Evolutionary conservation across 805 yeast species (phyloP).

Genomic region (Kodamaea restingae): DNA sequence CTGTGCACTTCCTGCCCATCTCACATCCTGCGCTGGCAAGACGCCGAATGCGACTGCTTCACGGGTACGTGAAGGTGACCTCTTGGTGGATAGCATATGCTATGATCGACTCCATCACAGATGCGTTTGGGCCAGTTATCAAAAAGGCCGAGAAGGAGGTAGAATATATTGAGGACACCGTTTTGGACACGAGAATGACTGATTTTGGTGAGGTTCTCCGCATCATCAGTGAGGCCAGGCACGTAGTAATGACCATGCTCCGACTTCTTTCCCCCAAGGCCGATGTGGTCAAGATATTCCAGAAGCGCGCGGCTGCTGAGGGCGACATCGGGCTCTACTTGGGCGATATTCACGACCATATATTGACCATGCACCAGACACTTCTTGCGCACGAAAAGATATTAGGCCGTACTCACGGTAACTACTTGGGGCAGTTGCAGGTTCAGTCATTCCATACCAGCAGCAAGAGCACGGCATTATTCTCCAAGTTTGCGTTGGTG

Average conservation of each 20-base stretch:
- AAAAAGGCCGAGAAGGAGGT: constrained; percentile 77
- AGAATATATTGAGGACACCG: constrained; percentile 80
- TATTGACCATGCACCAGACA: constrained; percentile 92
- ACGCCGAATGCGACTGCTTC: constrained; percentile 75
- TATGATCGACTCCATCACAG: constrained; percentile 77
- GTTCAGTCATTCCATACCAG: constrained; percentile 87
- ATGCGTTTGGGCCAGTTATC: constrained; percentile 79
- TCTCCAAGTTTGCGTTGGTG: constrained; percentile 82
- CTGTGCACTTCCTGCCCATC: constrained; percentile 59
- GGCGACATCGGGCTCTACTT: constrained; percentile 56
- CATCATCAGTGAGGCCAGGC: constrained; percentile 73
- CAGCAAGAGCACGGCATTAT: constrained; percentile 78
- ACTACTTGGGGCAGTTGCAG: constrained; percentile 89
- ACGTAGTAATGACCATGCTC: constrained; percentile 89
- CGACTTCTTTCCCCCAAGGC: constrained; percentile 89
- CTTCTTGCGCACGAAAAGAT: constrained; percentile 88
- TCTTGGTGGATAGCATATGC: constrained; percentile 86
- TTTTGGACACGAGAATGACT: constrained; percentile 48
- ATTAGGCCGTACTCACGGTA: constrained; percentile 85
- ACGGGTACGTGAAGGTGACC: constrained; percentile 56
- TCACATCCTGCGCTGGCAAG: constrained; percentile 66
- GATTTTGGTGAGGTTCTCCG: constrained; percentile 70
- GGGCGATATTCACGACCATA: constrained; percentile 97
- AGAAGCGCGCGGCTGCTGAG: constrained; percentile 87
- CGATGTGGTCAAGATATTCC: constrained; percentile 93